Conservation (phyloP, 768 basidiomycete genomes). For the Rhodotorula sphaerocarpa region DNA sequence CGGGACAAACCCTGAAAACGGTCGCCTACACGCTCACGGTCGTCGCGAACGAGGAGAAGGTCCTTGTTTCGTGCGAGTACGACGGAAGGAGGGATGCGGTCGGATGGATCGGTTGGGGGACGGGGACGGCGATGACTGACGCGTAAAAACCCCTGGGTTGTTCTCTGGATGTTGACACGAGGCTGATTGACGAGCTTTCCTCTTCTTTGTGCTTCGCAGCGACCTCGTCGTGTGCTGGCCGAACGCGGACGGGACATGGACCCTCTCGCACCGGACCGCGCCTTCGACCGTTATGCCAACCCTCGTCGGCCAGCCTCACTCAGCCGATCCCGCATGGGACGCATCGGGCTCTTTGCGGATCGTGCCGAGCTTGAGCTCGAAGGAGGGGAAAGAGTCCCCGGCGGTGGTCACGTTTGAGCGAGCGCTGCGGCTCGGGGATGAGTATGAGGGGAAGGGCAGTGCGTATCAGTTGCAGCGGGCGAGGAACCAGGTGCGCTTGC, state of each 20-base stretch:
- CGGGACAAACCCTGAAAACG: constrained; percentile 21
- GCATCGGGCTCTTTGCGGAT: constrained; percentile 2
- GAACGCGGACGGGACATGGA: constrained; percentile 17
- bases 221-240: constrained; percentile 27
- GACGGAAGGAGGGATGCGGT: not conserved
- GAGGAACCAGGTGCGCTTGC: constrained; percentile 15
- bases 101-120: constrained; percentile 15
- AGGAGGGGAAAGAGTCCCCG: constrained; percentile 1
- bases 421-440: not conserved
- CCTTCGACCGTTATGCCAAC: constrained; percentile 12
- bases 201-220: constrained; percentile 2
- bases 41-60: constrained; percentile 14
- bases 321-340: not conserved
- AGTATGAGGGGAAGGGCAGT: constrained; percentile 2
- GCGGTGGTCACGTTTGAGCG: constrained; percentile 18
- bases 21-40: constrained; percentile 13
- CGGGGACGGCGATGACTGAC: constrained; percentile 19
- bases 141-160: not conserved
- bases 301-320: not conserved
- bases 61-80: constrained; percentile 1
- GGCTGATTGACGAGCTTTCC: too few relatives aligned
- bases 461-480: constrained; percentile 4
- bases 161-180: not conserved
- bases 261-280: constrained; percentile 26
- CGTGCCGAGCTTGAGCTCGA: constrained; percentile 3